Evolutionary conservation across 2,329 filamentous ascomycete species (phyloP), one percentile per base, ranked within the genome.

Genomic region (Grosmannia huntii): DNA sequence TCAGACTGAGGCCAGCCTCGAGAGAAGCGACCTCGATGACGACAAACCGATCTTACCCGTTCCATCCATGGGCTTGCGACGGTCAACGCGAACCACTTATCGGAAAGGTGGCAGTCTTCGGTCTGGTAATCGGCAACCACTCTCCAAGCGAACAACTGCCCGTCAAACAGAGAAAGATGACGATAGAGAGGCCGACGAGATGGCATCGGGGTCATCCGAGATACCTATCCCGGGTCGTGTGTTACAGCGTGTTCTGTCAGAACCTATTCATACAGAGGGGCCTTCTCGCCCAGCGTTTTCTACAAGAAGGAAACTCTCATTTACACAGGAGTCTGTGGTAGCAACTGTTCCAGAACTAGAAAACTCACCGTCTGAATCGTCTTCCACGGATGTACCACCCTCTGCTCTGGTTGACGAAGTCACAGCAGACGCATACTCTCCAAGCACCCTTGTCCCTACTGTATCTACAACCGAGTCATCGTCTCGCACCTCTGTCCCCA

Each of bases 81-180:
- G 94, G 61, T 96, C 94, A 14, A 99, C 90, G 23, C 82, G 89
- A 57, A 99, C 94, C 5, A 92, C 89, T 28, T 97, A 97, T 70
- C 79, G 91, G 65, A 89, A 84, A 65, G 79, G 89, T 59, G 91
- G 91, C 38, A 96, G 91, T 73, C 71, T 96, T 62, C 85, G 87
- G 55, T 89, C 85, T 63, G 87, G 88, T 27, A 87, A 94, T 60
- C 81, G 87, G 57, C 76, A 83, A 4, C 83, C 87, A 0, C 86
- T 90, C 64, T 87, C 89, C 1, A 89, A 89, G 70, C 82, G 92
- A 46, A 76, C 83, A 51, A 77, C 77, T 5, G 79, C 77, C 2
- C 82, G 82, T 59, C 79, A 82, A 27, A 74, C 77, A n/a, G 85
- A 87, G 21, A 76, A 76, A 16, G 83, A 85, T 61, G 75, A 76